Percentiles rank a stretch among this genome's conserved stretches.
These are phyloP conservation scores for Helotiales sp. DNA, from an alignment of 2,329 filamentous ascomycete genomes.

Conservation along the genomic window DNA sequence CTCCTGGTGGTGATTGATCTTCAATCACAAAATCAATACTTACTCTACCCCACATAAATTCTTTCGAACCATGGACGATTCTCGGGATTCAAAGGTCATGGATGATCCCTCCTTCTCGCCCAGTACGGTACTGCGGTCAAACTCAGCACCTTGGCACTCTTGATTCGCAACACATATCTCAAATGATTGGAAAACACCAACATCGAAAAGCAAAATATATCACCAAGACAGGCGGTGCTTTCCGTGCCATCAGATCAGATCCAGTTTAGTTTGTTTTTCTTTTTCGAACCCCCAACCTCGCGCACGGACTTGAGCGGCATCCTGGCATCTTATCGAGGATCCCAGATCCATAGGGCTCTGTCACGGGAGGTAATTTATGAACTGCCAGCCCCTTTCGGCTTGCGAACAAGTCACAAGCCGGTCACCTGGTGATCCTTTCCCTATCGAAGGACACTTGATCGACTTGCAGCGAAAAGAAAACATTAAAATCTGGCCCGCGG, in stretches of 20 bases:
- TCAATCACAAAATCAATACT: slow-evolving; percentile 1
- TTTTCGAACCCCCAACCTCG: background rate
- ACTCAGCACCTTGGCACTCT: background rate
- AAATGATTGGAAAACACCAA: background rate
- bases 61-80: background rate
- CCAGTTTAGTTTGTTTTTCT: background rate
- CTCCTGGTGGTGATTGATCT: slow-evolving; percentile 2
- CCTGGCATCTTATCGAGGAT: slow-evolving; percentile 24
- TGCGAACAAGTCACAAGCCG: background rate
- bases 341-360: slow-evolving; percentile 19
- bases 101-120: background rate
- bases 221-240: background rate
- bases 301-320: background rate
- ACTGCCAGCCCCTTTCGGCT: background rate
- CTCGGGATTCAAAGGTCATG: background rate
- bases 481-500: background rate
- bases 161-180: background rate
- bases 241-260: background rate
- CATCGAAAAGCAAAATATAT: background rate
- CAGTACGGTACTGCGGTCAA: background rate
- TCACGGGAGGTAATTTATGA: slow-evolving; percentile 6
- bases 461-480: background rate
- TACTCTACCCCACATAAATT: background rate
- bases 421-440: background rate
- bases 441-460: background rate